These are phyloP conservation scores for Taphrina betulina DNA, from an alignment of 1,139 yeast species.

Conservation along the genomic window DNA sequence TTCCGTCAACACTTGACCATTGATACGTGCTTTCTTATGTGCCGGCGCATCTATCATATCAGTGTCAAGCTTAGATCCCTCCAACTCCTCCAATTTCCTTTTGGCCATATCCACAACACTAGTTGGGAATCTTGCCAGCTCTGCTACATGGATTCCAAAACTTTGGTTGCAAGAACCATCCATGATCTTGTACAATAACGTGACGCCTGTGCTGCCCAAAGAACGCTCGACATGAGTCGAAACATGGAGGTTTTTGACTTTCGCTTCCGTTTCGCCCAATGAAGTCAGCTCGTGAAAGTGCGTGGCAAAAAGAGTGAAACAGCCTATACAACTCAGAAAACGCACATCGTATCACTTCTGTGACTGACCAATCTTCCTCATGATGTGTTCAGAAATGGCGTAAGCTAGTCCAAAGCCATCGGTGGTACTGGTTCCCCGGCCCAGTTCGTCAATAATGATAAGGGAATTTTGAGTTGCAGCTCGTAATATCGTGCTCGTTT, in stretches of 20 bases:
- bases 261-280: constrained; percentile 58
- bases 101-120: constrained; percentile 93
- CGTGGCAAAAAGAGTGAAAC: constrained; percentile 89
- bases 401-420: constrained; percentile 98
- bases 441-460: constrained; percentile 90
- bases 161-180: constrained; percentile 92
- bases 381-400: constrained; percentile 87
- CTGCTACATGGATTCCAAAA: constrained; percentile 97
- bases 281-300: constrained; percentile 95
- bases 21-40: no score
- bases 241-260: constrained; percentile 80
- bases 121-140: constrained; percentile 83
- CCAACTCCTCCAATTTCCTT: constrained; percentile 84
- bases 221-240: constrained; percentile 70
- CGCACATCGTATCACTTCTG: neutral
- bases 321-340: constrained; percentile 42
- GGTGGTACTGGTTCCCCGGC: constrained; percentile 94
- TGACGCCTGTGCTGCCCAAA: constrained; percentile 50
- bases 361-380: constrained; percentile 52
- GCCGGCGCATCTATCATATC: no score
- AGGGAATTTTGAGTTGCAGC: constrained; percentile 81
- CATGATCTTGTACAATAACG: constrained; percentile 84
- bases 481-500: constrained; percentile 85
- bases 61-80: no score
- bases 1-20: no score